Evolutionary conservation across 2,329 filamentous ascomycete genomes (phyloP).

Genomic region (Zalaria sp.): DNA sequence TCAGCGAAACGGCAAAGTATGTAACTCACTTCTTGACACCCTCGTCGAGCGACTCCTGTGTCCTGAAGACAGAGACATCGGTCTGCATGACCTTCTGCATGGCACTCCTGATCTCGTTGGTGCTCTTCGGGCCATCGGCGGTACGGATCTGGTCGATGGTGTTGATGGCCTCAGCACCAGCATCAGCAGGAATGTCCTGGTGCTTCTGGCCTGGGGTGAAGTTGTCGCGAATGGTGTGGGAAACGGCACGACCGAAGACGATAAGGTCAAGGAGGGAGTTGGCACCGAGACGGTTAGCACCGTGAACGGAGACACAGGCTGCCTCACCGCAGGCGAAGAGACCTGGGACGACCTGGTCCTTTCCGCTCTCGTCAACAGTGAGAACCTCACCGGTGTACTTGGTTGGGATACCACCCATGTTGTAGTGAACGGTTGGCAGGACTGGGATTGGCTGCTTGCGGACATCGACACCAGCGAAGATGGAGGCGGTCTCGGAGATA

Average conservation of each 20-base stretch:
- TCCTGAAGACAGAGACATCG: constrained; percentile 93
- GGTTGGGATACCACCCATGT: constrained; percentile 98
- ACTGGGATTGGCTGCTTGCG: constrained; percentile 94
- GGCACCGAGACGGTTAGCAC: constrained; percentile 92
- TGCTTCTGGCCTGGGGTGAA: constrained; percentile 72
- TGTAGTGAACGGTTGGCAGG: constrained; percentile 95
- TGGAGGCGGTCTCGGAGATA: constrained; percentile 96
- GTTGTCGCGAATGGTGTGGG: constrained; percentile 92
- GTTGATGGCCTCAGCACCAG: constrained; percentile 75
- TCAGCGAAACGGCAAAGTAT: background rate
- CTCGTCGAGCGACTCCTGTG: constrained; percentile 83
- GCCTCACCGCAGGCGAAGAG: constrained; percentile 95
- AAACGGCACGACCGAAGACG: constrained; percentile 94
- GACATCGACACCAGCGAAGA: constrained; percentile 94
- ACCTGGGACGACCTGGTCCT: constrained; percentile 87
- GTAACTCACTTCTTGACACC: constrained; percentile 54
- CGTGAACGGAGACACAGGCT: constrained; percentile 94
- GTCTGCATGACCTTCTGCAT: constrained; percentile 99
- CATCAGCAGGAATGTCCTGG: constrained; percentile 68
- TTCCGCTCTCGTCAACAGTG: constrained; percentile 69
- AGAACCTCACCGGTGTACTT: constrained; percentile 95
- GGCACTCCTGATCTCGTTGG: constrained; percentile 70
- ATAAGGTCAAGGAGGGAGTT: constrained; percentile 97
- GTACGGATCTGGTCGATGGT: constrained; percentile 76
- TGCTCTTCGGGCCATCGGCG: constrained; percentile 72